Conservation (phyloP, 2,329 filamentous ascomycete species). For the Pestalotiopsis sp. region DNA sequence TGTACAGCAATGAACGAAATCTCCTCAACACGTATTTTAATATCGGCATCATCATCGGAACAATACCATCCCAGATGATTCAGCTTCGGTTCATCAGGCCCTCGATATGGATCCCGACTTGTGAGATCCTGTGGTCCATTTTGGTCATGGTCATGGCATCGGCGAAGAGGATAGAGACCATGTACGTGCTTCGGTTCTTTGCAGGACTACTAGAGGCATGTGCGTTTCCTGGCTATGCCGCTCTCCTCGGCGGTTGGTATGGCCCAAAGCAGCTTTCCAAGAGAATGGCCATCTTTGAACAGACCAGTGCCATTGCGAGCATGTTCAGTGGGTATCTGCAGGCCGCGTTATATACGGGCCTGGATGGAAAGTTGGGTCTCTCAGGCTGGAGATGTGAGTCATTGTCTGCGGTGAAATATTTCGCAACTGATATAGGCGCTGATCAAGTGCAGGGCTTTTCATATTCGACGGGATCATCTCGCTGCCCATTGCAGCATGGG, state of each 20-base stretch:
- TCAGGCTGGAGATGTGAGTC: slow-evolving; percentile 2
- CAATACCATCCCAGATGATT: slow-evolving; percentile 24
- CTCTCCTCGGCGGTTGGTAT: slow-evolving; percentile 34
- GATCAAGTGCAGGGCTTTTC: background rate
- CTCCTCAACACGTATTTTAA: slow-evolving; percentile 6
- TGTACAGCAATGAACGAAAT: slow-evolving; percentile 13
- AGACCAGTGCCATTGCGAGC: slow-evolving; percentile 15
- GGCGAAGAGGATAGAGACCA: slow-evolving; percentile 15
- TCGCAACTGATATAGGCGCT: too few species aligned
- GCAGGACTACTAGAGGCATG: slow-evolving; percentile 32
- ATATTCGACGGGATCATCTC: slow-evolving; percentile 5
- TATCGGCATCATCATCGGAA: slow-evolving; percentile 21
- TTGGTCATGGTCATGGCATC: slow-evolving; percentile 28
- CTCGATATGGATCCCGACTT: slow-evolving; percentile 32
- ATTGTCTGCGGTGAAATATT: too few species aligned
- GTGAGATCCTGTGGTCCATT: slow-evolving; percentile 27
- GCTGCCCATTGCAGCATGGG: background rate
- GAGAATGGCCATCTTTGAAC: slow-evolving; percentile 25
- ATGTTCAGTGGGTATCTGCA: slow-evolving; percentile 9
- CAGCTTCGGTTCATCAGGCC: slow-evolving; percentile 25
- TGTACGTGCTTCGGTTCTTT: slow-evolving; percentile 32
- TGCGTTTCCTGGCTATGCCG: slow-evolving; percentile 27
- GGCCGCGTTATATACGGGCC: background rate
- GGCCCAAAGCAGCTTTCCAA: slow-evolving; percentile 30
- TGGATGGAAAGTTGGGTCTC: background rate